Base-by-base conservation (phyloP, 164 flowering plant genomes). In the Vitis amurensis region DNA sequence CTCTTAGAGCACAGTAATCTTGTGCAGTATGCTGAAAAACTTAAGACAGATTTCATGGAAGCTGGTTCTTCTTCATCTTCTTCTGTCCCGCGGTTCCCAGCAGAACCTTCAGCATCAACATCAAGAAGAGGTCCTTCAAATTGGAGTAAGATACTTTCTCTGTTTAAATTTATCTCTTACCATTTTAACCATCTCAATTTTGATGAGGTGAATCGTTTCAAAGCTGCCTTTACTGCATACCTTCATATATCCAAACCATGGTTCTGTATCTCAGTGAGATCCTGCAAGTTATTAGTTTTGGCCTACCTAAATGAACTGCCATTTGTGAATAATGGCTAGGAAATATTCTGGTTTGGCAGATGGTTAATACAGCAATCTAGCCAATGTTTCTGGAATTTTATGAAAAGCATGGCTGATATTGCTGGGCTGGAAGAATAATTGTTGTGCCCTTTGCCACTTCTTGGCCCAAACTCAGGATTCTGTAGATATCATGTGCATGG, bases 1-100 rank as follows among this genome's bases (percentile, higher is more conserved):
- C 90, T 92, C 53, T 68, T 84, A 74, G 82, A 79, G 67, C 84
- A 88, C 76, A 71, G 70, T 66, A 91, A 89, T 75, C 89, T 94
- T 65, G 85, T 87, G 15, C 77, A 76, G 56, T 92, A 87, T 75
- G 83, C 90, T 68, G 95, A 92, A 59, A 84, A 78, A 59, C 84
- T 80, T 30, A 88, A 84, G 81, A 63, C 55, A 10, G 86, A 86
- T 70, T 82, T 78, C 55, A 37, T 89, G 69, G 90, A 88, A 55
- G 77, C 78, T 51, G 70, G 72, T 77, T 77, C 94, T 15, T 77
- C 90, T 15, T 77, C 90, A 15, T 83, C 88, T 58, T 75, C 87
- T 60, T 81, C 91, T 57, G 63, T 74, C 30, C 87, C 87, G 1
- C 70, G 44, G n/a, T 66, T 72, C 65, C 76, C 79, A 47, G 73